Conservation (phyloP, 1,139 yeast genomes). For the Candida anutae region DNA sequence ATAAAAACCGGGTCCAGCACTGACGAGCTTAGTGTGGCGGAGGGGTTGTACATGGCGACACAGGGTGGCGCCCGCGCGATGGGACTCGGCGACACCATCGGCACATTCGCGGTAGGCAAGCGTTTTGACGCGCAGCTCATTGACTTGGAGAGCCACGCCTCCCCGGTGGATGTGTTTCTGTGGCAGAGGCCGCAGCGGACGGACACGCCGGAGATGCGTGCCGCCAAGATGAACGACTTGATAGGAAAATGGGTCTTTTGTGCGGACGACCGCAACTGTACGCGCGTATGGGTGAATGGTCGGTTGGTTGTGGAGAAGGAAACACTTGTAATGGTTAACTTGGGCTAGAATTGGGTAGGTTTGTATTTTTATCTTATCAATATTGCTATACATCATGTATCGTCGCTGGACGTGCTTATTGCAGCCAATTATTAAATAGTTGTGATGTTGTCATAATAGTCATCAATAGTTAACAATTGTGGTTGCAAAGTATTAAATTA, state of each 20-base stretch:
- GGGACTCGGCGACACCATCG: conserved; percentile 49
- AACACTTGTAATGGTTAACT: no score
- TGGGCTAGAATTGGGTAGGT: no score
- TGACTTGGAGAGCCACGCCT: conserved; percentile 43
- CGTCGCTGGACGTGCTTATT: no score
- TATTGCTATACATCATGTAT: no score
- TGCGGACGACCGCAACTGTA: conserved; percentile 89
- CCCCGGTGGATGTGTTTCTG: conserved; percentile 66
- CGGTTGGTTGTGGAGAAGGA: conserved; percentile 44
- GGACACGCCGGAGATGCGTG: not conserved
- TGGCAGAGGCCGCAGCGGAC: conserved; percentile 44
- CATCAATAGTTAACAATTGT: no score
- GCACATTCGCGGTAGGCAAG: conserved; percentile 70
- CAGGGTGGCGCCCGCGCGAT: conserved; percentile 85
- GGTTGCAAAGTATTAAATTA: no score
- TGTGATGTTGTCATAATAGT: no score
- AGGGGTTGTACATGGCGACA: conserved; percentile 77
- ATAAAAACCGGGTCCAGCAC: conserved; percentile 43
- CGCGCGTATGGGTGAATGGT: conserved; percentile 80
- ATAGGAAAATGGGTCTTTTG: conserved; percentile 89
- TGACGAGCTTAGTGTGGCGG: conserved; percentile 53
- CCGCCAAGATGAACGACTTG: conserved; percentile 39
- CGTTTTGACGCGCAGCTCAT: conserved; percentile 79
- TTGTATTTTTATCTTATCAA: no score
- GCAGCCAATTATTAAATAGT: no score